Conservation (phyloP, 2,329 filamentous ascomycete species). For the Botrytis tulipae region DNA sequence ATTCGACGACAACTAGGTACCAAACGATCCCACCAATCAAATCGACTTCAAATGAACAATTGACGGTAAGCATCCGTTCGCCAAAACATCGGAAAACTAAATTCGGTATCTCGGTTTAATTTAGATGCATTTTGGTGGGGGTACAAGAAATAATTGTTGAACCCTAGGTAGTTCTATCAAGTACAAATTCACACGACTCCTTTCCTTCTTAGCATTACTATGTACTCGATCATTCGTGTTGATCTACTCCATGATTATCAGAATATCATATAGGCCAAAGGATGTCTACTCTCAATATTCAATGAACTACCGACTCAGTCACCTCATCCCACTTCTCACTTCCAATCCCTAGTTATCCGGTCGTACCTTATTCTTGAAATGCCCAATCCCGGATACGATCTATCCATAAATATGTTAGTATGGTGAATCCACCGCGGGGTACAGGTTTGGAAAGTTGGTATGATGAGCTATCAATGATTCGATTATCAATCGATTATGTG, state of each 20-base stretch:
- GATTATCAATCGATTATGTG: slow-evolving; percentile 11
- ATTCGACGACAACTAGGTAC: background rate
- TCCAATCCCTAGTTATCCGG: background rate
- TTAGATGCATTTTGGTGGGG: background rate
- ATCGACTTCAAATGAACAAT: background rate
- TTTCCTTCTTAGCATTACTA: background rate
- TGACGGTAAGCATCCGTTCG: background rate
- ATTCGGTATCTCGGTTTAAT: slow-evolving; percentile 9
- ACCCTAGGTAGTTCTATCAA: background rate
- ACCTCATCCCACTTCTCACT: background rate
- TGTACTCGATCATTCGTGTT: background rate
- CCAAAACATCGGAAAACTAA: background rate
- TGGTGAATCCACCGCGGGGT: slow-evolving; percentile 13
- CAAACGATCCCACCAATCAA: background rate
- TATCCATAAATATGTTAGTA: slow-evolving; percentile 9
- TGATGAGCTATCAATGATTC: slow-evolving; percentile 7
- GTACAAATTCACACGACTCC: background rate
- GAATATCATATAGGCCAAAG: background rate
- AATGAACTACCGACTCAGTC: background rate
- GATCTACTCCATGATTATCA: background rate
- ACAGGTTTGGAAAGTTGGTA: slow-evolving; percentile 1
- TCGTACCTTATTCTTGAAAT: background rate
- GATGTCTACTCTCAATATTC: background rate
- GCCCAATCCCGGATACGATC: slow-evolving; percentile 9
- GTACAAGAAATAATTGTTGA: background rate